Conservation (phyloP, 2,329 filamentous ascomycete genomes). For the Fusarium tanahbumbuense region DNA sequence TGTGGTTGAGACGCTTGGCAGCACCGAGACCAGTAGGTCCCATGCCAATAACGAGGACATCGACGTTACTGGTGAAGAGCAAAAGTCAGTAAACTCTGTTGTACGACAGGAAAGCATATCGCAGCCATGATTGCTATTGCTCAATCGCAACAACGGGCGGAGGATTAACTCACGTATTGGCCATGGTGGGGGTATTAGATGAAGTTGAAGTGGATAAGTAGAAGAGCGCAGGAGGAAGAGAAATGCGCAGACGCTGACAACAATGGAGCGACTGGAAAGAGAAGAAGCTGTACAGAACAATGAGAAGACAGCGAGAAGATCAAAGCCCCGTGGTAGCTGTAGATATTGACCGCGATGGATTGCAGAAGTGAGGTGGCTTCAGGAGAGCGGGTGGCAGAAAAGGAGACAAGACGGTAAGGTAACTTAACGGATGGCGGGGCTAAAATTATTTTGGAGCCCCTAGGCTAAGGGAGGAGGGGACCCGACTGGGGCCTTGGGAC, state of each 20-base stretch:
- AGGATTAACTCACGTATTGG: constrained; percentile 53
- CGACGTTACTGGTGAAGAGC: constrained; percentile 75
- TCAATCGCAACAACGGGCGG: constrained; percentile 19
- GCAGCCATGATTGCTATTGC: constrained; percentile 5
- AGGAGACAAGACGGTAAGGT: constrained; percentile 44
- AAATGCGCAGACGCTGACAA: constrained; percentile 38
- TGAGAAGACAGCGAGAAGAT: constrained; percentile 38
- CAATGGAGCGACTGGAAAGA: constrained; percentile 32
- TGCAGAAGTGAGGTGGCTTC: constrained; percentile 39
- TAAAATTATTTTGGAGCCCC: constrained; percentile 54
- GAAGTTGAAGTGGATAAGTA: constrained; percentile 28
- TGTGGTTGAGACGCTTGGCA: constrained; percentile 96
- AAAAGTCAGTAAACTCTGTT: constrained; percentile 32
- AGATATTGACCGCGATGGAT: constrained; percentile 46
- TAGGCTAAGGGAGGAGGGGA: constrained; percentile 25
- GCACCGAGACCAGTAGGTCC: constrained; percentile 97
- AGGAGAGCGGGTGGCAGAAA: constrained; percentile 46
- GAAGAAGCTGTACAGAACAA: constrained; percentile 46
- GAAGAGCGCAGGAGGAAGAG: constrained; percentile 25
- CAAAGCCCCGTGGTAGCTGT: constrained; percentile 46
- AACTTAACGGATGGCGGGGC: constrained; percentile 54
- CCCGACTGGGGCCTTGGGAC: constrained; percentile 3
- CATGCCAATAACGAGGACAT: constrained; percentile 97
- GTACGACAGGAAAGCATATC: not conserved
- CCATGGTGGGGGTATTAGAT: constrained; percentile 52